Evolutionary conservation across 1,139 yeast species (phyloP), one percentile per base, ranked within the genome.

Genomic region (Hyphopichia fennica): DNA sequence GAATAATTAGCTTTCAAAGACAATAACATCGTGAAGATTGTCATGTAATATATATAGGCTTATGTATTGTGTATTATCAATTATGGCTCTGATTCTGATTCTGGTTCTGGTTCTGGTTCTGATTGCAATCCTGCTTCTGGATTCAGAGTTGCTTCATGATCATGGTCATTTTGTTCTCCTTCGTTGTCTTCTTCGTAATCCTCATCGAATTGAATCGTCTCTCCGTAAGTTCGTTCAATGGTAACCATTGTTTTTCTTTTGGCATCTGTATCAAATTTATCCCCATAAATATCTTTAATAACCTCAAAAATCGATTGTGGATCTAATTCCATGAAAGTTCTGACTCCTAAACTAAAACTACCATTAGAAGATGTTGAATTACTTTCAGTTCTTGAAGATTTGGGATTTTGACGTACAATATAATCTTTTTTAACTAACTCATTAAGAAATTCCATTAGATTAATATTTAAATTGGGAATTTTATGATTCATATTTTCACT

Each of bases 371-470:
- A 60, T 51, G n/a, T n/a, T n/a, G n/a, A n/a, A n/a, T 37, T 5
- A 43, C 33, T 2, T 53, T 53, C 20, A 47, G 43, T 13, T 43
- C 45, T 7, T 42, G 38, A n/a, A 56, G 60, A 35, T 48, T 55
- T 11, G 28, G 15, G 14, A 17, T 13, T 16, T 18, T 18, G 22
- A 9, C 29, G 15, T 45, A 35, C 44, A 7, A 72, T 37, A 46
- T 72, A 72, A n/a, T 69, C 73, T 34, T 51, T 50, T 45, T 53
- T 61, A n/a, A 56, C 57, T 32, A 72, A 52, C 28, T 69, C 75
- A 2, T 46, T 48, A 13, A 73, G 31, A 15, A 71, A 45, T 28
- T 59, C 67, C 7, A 45, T 46, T 7, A 56, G 37, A 34, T 58
- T 58, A 50, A 58, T 46, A 40, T 58, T 60, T 23, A 59, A 43